These are phyloP conservation scores for Geotrichum siamense DNA, from an alignment of 1,139 yeast genomes.

Conservation along the genomic window DNA sequence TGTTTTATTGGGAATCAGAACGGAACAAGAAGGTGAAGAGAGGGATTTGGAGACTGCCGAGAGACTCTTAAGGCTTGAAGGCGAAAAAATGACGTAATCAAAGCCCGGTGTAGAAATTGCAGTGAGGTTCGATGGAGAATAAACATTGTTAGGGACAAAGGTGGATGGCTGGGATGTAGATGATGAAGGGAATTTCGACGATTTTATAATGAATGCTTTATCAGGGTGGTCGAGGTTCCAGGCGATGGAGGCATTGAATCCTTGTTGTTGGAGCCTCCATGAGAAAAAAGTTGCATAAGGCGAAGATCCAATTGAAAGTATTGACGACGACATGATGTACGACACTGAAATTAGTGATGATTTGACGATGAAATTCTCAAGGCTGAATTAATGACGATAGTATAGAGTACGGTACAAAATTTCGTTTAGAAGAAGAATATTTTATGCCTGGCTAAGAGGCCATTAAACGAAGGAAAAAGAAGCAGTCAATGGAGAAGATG, in stretches of 20 bases:
- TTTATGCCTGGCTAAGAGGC: too few species aligned
- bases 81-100: constrained; percentile 29
- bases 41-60: constrained; percentile 11
- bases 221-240: constrained; percentile 18
- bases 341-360: too few species aligned
- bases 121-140: constrained; percentile 15
- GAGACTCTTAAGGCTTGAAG: constrained; percentile 26
- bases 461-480: too few species aligned
- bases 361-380: too few species aligned
- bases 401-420: too few species aligned
- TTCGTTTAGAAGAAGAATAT: too few species aligned
- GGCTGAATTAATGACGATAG: too few species aligned
- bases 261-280: constrained; percentile 26
- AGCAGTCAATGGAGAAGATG: too few species aligned
- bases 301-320: constrained; percentile 24
- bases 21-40: constrained; percentile 16
- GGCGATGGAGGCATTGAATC: constrained; percentile 23
- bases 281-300: constrained; percentile 25
- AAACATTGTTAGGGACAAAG: constrained; percentile 14
- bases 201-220: constrained; percentile 17
- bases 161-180: constrained; percentile 9
- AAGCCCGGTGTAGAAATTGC: constrained; percentile 16
- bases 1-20: constrained; percentile 27
- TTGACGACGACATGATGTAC: neutral
- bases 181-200: constrained; percentile 25